Conservation (phyloP, 2,329 filamentous ascomycete genomes). For the Metarhizium brunneum region DNA sequence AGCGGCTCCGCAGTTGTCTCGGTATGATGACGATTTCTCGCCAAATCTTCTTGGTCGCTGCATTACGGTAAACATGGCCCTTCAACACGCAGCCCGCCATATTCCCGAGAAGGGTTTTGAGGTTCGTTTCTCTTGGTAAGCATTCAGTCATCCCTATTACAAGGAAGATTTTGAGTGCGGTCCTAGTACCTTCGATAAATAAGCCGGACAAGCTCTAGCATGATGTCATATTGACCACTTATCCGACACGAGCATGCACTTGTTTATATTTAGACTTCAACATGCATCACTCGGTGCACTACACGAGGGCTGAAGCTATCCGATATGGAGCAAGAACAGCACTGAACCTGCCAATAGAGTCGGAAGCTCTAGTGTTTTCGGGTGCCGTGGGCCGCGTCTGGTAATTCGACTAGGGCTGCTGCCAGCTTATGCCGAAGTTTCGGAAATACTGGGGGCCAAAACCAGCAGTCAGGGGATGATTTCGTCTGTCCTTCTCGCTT, state of each 20-base stretch:
- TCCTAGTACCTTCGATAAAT: background rate
- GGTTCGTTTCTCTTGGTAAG: background rate
- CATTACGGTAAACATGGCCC: background rate
- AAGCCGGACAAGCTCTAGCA: background rate
- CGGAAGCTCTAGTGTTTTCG: background rate
- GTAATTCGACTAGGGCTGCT: too few relatives aligned
- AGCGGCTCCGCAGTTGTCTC: conserved; percentile 1
- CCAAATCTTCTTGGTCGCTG: conserved; percentile 1
- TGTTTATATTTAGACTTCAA: background rate
- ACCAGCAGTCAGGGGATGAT: background rate
- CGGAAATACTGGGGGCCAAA: background rate
- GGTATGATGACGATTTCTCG: conserved; percentile 1
- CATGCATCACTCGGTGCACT: background rate
- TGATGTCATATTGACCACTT: background rate
- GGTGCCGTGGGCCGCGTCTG: background rate
- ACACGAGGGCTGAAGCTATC: background rate
- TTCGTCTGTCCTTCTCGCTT: background rate
- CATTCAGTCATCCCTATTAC: background rate
- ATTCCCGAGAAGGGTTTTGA: background rate
- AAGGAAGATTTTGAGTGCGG: background rate
- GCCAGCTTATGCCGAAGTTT: background rate
- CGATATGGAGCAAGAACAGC: background rate
- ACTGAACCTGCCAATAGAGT: background rate
- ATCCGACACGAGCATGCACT: background rate
- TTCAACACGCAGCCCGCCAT: background rate